phyloP scores from a whole-genome alignment of 257 asterid genomes.

The Penstemon newberryi region DNA sequence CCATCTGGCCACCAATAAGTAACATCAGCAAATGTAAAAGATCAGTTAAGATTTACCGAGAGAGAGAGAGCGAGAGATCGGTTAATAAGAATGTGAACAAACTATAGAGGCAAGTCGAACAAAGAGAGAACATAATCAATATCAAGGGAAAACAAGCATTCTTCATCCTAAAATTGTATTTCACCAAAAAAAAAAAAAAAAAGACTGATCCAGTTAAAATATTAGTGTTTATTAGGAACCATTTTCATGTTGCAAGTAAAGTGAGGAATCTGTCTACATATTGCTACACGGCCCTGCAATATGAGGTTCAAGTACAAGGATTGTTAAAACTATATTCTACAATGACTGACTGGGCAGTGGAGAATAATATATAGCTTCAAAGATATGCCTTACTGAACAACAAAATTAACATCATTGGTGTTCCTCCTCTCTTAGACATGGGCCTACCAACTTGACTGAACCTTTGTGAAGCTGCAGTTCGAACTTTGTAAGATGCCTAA shows the following conservation, averaged over 20 bases:
- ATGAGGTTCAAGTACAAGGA: not conserved
- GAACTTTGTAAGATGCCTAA: not conserved
- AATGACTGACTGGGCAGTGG: not conserved
- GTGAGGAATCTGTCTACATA: not conserved
- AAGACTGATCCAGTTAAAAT: no score
- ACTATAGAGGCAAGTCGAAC: no score
- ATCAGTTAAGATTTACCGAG: no score
- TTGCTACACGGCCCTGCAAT: not conserved
- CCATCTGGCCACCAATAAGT: no score
- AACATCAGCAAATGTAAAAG: no score
- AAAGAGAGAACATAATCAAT: no score
- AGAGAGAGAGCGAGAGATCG: no score
- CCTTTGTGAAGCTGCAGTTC: not conserved
- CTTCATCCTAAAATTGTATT: no score
- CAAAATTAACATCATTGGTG: not conserved
- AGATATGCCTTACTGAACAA: not conserved
- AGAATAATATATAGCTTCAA: not conserved
- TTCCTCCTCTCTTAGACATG: not conserved
- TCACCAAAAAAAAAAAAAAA: no score
- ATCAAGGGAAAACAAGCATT: no score
- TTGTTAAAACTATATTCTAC: not conserved
- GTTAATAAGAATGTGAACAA: no score
- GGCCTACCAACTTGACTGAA: not conserved
- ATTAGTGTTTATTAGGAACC: no score
- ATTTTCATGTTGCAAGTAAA: not conserved